Percentiles rank a stretch among this genome's conserved stretches.
These are phyloP conservation scores for Inosperma sp. DNA, from an alignment of 768 basidiomycete genomes.

Conservation along the genomic window DNA sequence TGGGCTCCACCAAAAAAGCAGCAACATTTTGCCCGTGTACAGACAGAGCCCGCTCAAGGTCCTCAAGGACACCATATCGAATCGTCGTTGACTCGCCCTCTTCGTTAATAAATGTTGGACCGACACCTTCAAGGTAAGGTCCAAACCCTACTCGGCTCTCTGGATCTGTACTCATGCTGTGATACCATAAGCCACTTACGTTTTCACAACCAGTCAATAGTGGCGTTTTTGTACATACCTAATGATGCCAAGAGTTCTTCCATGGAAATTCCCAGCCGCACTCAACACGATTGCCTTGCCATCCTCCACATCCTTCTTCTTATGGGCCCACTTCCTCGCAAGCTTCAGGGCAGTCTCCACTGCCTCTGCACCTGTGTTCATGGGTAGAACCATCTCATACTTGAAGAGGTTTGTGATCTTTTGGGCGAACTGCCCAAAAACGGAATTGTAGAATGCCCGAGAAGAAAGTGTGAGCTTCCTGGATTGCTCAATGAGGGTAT, in stretches of 20 bases:
- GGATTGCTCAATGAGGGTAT: constrained; percentile 77
- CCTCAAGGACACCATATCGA: constrained; percentile 77
- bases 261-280: constrained; percentile 92
- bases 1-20: constrained; percentile 94
- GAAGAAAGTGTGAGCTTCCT: constrained; percentile 90
- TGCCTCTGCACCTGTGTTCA: constrained; percentile 99
- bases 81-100: constrained; percentile 52
- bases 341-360: constrained; percentile 97
- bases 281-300: constrained; percentile 84
- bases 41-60: constrained; percentile 78
- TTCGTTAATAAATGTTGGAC: constrained; percentile 65
- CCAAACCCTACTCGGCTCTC: constrained; percentile 86
- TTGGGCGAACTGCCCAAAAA: constrained; percentile 87
- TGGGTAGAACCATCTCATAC: constrained; percentile 94
- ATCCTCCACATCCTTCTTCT: constrained; percentile 73
- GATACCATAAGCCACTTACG: constrained; percentile 8
- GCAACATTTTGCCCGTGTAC: constrained; percentile 79
- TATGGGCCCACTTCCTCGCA: constrained; percentile 95
- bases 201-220: constrained; percentile 1
- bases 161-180: constrained; percentile 91
- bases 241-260: constrained; percentile 85
- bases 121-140: constrained; percentile 82
- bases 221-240: constrained; percentile 40
- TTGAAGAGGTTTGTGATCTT: constrained; percentile 79
- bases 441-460: constrained; percentile 92